Evolutionary conservation across 306 rosid species (phyloP).

Genomic region (Trifolium fragiferum): DNA sequence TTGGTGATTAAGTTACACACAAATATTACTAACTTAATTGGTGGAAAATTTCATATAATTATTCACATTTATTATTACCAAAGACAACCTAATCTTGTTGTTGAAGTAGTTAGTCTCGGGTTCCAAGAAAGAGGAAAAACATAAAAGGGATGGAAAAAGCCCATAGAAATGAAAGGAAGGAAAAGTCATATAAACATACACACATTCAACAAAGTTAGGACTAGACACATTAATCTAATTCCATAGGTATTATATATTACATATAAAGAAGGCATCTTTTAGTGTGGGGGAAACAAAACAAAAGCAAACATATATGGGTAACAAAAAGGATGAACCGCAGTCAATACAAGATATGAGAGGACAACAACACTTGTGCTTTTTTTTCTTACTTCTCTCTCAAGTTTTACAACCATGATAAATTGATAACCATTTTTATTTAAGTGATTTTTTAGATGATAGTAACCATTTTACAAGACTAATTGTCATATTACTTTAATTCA

Average conservation of each 20-base stretch:
- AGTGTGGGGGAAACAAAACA: conserved; percentile 24
- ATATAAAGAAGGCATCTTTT: conserved; percentile 53
- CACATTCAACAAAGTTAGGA: conserved; percentile 47
- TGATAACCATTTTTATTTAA: not conserved
- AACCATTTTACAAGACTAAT: too few species aligned
- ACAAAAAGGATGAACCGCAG: conserved; percentile 25
- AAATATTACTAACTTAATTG: not conserved
- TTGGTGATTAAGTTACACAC: not conserved
- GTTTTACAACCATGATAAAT: not conserved
- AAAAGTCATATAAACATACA: conserved; percentile 33
- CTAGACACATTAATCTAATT: conserved; percentile 43
- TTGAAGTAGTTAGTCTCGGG: conserved; percentile 29
- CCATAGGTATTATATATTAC: conserved; percentile 53
- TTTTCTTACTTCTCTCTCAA: not conserved
- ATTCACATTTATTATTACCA: conserved; percentile 18
- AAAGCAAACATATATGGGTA: not conserved
- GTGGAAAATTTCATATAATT: conserved; percentile 18
- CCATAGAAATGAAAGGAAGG: conserved; percentile 11
- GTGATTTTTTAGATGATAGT: not conserved
- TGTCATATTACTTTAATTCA: too few species aligned
- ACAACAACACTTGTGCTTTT: not conserved
- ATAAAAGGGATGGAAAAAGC: not conserved
- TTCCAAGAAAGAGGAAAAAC: conserved; percentile 30
- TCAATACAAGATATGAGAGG: conserved; percentile 47
- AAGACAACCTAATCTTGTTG: conserved; percentile 28